These are phyloP conservation scores for Abelmoschus esculentus DNA, from an alignment of 345 rosid genomes.

Conservation along the genomic window DNA sequence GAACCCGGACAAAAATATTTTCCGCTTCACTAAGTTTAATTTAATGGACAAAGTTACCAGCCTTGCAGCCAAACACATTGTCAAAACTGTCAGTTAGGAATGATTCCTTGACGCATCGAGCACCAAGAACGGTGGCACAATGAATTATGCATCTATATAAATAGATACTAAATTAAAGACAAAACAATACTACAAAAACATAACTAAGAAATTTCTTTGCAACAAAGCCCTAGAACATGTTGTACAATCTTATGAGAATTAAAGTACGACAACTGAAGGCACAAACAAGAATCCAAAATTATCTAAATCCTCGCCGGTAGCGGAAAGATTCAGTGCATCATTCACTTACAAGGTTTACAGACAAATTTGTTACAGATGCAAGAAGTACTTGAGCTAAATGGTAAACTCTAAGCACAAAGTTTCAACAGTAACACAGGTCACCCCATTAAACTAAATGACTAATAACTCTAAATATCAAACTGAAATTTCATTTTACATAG, in stretches of 20 bases:
- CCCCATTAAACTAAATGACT: neutral
- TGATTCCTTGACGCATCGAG: constrained; percentile 20
- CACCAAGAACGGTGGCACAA: constrained; percentile 8
- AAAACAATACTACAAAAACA: neutral
- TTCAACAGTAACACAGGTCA: neutral
- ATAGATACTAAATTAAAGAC: constrained; percentile 11
- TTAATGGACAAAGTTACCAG: neutral
- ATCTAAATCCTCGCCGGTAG: neutral
- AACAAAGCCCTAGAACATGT: neutral
- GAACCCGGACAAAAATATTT: neutral
- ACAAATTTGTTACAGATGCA: neutral
- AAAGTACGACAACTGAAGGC: neutral
- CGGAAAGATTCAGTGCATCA: neutral
- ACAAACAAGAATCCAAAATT: neutral
- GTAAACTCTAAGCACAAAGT: neutral
- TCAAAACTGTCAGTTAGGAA: neutral
- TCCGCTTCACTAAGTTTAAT: neutral
- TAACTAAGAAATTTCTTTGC: neutral
- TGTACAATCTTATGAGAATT: neutral
- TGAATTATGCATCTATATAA: constrained; percentile 17
- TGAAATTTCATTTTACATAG: neutral
- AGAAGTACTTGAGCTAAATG: neutral
- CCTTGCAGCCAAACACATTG: neutral
- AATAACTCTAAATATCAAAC: neutral
- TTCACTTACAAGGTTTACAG: neutral